These are phyloP conservation scores for Ascosphaera apis DNA, from an alignment of 2,329 filamentous ascomycete species.

Conservation along the genomic window DNA sequence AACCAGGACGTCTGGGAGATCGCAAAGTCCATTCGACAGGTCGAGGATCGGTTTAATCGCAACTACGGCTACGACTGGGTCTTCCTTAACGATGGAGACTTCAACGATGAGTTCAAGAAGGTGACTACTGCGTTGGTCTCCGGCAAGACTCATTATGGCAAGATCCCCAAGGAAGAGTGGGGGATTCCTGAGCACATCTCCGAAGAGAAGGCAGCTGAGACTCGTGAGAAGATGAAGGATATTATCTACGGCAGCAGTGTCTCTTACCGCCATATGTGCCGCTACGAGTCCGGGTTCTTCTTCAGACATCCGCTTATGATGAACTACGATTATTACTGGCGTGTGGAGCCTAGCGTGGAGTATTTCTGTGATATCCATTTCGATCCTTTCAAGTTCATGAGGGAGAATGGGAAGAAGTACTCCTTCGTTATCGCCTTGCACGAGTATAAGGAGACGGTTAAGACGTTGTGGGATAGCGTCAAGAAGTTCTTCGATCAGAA, in stretches of 20 bases:
- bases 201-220: constrained; percentile 72
- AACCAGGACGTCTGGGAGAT: constrained; percentile 95
- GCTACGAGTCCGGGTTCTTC: constrained; percentile 98
- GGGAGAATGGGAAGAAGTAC: constrained; percentile 93
- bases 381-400: constrained; percentile 92
- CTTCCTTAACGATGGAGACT: constrained; percentile 89
- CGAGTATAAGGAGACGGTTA: constrained; percentile 91
- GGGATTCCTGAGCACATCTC: constrained; percentile 93
- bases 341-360: constrained; percentile 90
- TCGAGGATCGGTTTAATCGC: constrained; percentile 95
- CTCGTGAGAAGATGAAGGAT: constrained; percentile 80
- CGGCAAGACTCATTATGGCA: constrained; percentile 73
- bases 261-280: constrained; percentile 98
- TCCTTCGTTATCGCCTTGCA: constrained; percentile 88
- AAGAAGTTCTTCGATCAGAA: constrained; percentile 84
- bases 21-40: constrained; percentile 77
- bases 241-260: constrained; percentile 97
- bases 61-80: constrained; percentile 98
- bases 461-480: constrained; percentile 81
- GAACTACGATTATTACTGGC: constrained; percentile 99
- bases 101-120: constrained; percentile 82
- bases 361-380: constrained; percentile 90
- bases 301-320: constrained; percentile 84
- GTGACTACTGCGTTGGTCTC: constrained; percentile 77
- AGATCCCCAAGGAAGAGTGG: constrained; percentile 84